A percentile compares a stretch with the other conserved stretches of the same genome.
Evolutionary conservation across 257 asterid genomes (phyloP).

Genomic region (Ajuga chamaepitys): DNA sequence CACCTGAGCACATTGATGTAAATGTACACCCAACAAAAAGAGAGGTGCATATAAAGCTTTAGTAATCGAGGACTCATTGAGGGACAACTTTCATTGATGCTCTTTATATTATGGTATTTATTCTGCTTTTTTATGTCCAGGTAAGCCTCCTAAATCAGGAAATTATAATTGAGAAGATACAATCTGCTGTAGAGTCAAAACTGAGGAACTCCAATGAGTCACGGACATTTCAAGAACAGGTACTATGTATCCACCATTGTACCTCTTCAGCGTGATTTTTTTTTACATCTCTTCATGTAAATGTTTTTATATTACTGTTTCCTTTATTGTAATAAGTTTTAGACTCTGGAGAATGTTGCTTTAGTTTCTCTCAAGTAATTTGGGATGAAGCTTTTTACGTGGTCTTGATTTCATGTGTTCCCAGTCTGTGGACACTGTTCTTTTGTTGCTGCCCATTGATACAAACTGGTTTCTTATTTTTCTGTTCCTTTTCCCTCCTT

Average conservation of each 20-base stretch:
- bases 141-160: slow-evolving; percentile 96
- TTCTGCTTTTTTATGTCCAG: slow-evolving; percentile 34
- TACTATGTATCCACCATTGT: too few relatives aligned
- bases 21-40: slow-evolving; percentile 95
- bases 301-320: background rate
- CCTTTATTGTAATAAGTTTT: background rate
- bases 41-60: slow-evolving; percentile 51
- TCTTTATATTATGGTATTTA: background rate
- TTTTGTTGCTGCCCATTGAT: background rate
- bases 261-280: too few relatives aligned
- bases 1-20: slow-evolving; percentile 91
- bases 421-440: background rate
- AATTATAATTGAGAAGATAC: slow-evolving; percentile 76
- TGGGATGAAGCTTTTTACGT: background rate
- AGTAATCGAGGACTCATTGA: background rate
- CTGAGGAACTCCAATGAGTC: slow-evolving; percentile 83
- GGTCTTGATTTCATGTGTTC: background rate
- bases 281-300: slow-evolving; percentile 2
- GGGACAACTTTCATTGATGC: background rate
- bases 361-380: background rate
- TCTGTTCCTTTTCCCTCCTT: slow-evolving; percentile 1
- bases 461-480: slow-evolving; percentile 7
- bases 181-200: slow-evolving; percentile 63
- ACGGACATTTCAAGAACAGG: slow-evolving; percentile 91
- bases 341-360: background rate